Evolutionary conservation across 2,329 filamentous ascomycete genomes (phyloP), one percentile per base, ranked within the genome.

Genomic region (Calonectria multiphialidica): DNA sequence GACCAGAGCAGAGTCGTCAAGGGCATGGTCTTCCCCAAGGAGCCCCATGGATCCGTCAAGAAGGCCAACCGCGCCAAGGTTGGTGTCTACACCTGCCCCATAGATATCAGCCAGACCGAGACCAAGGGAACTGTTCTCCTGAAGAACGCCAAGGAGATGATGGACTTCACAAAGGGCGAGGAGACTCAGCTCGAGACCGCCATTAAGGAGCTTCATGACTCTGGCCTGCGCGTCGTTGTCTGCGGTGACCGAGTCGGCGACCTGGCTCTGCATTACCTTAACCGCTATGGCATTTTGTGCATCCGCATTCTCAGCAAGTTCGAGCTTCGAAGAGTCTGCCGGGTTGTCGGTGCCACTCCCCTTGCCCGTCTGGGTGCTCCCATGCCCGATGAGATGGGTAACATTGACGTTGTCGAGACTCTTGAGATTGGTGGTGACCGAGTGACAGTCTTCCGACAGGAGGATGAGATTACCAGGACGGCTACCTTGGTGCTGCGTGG

Each of bases 351-450:
- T 74, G 97, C 97, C 69, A 98, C 97, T 16, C 97, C 97, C n/a
- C 90, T 99, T 74, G 97, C 97, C 66, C 93, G 97, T 80, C 89
- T 99, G 59, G 97, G 97, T 76, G 97, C 97, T 18, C 97, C 97
- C 53, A 99, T 99, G 97, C 97, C 97, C n/a, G 97, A 99, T 79
- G 97, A 99, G 89, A 98, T 98, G 96, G 97, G 97, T 76, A 93
- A 87, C 79, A 92, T 99, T 75, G 97, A 99, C 83, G 85, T 99
- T 70, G 97, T 99, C 37, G 97, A 99, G 90, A 98, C 97, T 1
- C 90, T 97, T 53, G 97, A 99, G 86, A 98, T 99, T 83, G 97
- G 97, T 76, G 97, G 97, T 79, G 97, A 99, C 88, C 94, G 97
- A 74, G 97, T 99, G 71, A 99, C 97, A 49, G 96, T 99, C 71